phyloP scores from a whole-genome alignment of 768 basidiomycete genomes.

The Boletus huronensis region DNA sequence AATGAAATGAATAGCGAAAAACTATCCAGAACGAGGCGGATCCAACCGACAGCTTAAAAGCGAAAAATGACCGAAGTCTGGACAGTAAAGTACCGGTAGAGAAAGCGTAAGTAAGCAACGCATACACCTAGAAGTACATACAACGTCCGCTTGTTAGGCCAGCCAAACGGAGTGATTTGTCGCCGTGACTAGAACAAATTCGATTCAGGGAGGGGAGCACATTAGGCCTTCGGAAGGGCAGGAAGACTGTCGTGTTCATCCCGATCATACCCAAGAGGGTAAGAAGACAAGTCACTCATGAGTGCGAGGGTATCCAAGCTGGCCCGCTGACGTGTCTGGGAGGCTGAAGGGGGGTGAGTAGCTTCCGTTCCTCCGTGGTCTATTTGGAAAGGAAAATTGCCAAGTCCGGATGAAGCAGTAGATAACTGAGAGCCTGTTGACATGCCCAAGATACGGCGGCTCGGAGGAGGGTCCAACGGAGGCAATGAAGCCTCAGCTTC shows the following conservation, averaged over 20 bases:
- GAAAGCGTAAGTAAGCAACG: conserved; percentile 17
- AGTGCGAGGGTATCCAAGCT: conserved; percentile 83
- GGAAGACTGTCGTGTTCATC: conserved; percentile 29
- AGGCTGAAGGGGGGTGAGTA: conserved; percentile 32
- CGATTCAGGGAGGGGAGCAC: neutral
- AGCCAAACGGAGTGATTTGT: conserved; percentile 24
- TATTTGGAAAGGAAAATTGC: conserved; percentile 85
- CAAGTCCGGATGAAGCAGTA: conserved; percentile 75
- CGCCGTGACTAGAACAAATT: conserved; percentile 4
- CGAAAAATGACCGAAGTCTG: conserved; percentile 4
- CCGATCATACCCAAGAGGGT: conserved; percentile 70
- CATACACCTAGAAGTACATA: conserved; percentile 30
- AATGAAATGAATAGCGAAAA: neutral
- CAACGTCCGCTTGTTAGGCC: conserved; percentile 25
- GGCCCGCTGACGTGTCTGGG: conserved; percentile 58
- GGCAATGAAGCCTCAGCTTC: conserved; percentile 35
- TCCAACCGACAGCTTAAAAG: conserved; percentile 1
- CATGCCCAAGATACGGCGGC: conserved; percentile 61
- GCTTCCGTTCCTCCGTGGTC: conserved; percentile 52
- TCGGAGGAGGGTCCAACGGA: conserved; percentile 46
- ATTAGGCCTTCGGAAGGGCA: conserved; percentile 26
- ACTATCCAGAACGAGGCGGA: conserved; percentile 1
- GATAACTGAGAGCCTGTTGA: conserved; percentile 77
- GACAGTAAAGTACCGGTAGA: conserved; percentile 10
- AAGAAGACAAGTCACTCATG: conserved; percentile 80